These are phyloP conservation scores for Calvatia gigantea DNA, from an alignment of 768 basidiomycete genomes.

Conservation along the genomic window DNA sequence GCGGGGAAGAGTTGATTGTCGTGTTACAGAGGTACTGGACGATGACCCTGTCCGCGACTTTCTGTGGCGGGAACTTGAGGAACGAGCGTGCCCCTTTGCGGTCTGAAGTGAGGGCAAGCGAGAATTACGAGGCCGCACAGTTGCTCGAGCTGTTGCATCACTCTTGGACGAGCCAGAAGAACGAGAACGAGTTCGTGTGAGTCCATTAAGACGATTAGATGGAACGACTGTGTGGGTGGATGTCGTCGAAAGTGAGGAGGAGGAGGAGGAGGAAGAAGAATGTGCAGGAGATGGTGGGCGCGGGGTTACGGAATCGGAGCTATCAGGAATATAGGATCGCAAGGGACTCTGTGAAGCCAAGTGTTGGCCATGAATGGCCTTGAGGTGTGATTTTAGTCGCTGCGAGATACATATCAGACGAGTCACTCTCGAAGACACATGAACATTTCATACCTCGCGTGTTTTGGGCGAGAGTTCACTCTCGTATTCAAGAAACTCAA, in stretches of 20 bases:
- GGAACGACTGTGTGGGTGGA: slow-evolving; percentile 75
- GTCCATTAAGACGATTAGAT: slow-evolving; percentile 25
- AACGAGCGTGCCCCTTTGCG: slow-evolving; percentile 16
- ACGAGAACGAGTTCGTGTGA: slow-evolving; percentile 17
- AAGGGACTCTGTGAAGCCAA: slow-evolving; percentile 28
- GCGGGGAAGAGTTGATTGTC: slow-evolving; percentile 21
- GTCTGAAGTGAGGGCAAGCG: slow-evolving; percentile 12
- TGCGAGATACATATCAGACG: slow-evolving; percentile 15
- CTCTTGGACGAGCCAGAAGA: slow-evolving; percentile 33
- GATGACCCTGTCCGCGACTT: slow-evolving; percentile 21
- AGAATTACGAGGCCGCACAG: not conserved
- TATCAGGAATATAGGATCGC: slow-evolving; percentile 18
- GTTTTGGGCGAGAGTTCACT: slow-evolving; percentile 49
- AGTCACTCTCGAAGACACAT: slow-evolving; percentile 9
- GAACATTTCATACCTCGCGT: slow-evolving; percentile 44
- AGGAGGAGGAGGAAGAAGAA: slow-evolving; percentile 56
- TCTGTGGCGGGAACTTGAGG: slow-evolving; percentile 15
- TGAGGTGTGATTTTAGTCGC: slow-evolving; percentile 38
- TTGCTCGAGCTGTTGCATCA: slow-evolving; percentile 20
- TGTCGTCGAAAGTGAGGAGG: slow-evolving; percentile 67
- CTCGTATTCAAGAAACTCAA: slow-evolving; percentile 74
- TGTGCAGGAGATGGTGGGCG: slow-evolving; percentile 46
- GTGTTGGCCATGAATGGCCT: slow-evolving; percentile 36
- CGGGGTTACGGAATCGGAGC: slow-evolving; percentile 28
- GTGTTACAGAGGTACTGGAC: slow-evolving; percentile 13